Conservation (phyloP, 148 eudicot species). For the Fagopyrum homotropicum region DNA sequence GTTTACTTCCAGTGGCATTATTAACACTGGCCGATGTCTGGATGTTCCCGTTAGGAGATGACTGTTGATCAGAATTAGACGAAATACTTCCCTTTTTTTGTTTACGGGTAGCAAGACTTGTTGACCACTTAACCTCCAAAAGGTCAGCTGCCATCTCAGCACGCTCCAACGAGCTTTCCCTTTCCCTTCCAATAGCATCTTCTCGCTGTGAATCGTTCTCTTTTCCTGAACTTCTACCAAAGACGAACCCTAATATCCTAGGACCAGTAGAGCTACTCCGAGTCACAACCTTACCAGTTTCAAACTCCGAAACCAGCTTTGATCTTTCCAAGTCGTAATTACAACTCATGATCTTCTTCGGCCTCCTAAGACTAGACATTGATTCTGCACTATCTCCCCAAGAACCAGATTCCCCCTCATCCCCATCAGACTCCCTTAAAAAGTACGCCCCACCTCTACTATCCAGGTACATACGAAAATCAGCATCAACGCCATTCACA, state of each 20-base stretch:
- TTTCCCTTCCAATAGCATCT: conserved; percentile 24
- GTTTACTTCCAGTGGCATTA: not conserved
- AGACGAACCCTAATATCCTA: conserved; percentile 57
- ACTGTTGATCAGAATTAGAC: conserved; percentile 18
- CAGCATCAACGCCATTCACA: conserved; percentile 69
- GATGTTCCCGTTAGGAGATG: conserved; percentile 12
- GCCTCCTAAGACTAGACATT: conserved; percentile 26
- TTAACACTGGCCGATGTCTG: not conserved
- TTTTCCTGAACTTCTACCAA: conserved; percentile 49
- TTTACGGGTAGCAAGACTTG: conserved; percentile 46
- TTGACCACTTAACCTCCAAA: conserved; percentile 85
- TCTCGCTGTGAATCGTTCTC: conserved; percentile 30
- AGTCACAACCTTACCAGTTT: conserved; percentile 25
- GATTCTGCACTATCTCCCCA: conserved; percentile 57
- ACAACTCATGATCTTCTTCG: conserved; percentile 46
- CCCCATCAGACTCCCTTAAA: conserved; percentile 50
- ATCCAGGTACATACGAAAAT: conserved; percentile 80
- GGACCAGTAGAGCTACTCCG: conserved; percentile 34
- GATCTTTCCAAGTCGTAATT: conserved; percentile 34
- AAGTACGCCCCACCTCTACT: conserved; percentile 80
- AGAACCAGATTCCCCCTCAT: conserved; percentile 39
- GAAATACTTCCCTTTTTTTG: conserved; percentile 17
- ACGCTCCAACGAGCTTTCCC: conserved; percentile 45
- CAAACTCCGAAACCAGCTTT: conserved; percentile 30
- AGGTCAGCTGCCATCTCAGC: conserved; percentile 97